Evolutionary conservation across 306 rosid species (phyloP).

Genomic region (Myrica gale): DNA sequence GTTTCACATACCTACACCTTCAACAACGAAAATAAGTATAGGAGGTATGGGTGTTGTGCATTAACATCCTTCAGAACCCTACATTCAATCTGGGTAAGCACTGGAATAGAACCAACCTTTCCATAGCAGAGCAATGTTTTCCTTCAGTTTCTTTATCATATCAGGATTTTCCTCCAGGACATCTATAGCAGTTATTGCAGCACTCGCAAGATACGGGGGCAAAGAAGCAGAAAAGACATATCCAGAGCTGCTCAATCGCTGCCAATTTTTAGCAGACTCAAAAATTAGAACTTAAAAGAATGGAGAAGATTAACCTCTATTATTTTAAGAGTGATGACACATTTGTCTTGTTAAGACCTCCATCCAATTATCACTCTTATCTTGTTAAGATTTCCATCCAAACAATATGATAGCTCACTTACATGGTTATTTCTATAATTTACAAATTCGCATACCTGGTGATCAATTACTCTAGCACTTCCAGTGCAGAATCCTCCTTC

Average conservation of each 20-base stretch:
- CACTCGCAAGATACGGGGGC: conserved; percentile 97
- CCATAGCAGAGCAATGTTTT: conserved; percentile 56
- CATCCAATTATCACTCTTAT: background rate
- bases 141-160: conserved; percentile 66
- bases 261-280: conserved; percentile 32
- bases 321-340: background rate
- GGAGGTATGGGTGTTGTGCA: background rate
- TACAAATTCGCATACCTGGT: conserved; percentile 64
- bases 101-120: conserved; percentile 58
- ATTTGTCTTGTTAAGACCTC: conserved; percentile 1
- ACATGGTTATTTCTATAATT: conserved; percentile 19
- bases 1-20: background rate
- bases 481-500: conserved; percentile 99
- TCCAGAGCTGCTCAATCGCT: conserved; percentile 97
- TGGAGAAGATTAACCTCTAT: conserved; percentile 22
- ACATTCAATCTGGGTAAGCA: background rate
- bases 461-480: conserved; percentile 88
- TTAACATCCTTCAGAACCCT: background rate
- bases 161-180: conserved; percentile 79
- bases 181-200: conserved; percentile 86
- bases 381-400: conserved; percentile 8
- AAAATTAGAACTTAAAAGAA: conserved; percentile 30
- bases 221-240: conserved; percentile 96
- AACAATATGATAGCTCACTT: background rate
- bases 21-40: background rate